Evolutionary conservation across 106 monocot species (phyloP).

Genomic region (Phalaenopsis equestris): DNA sequence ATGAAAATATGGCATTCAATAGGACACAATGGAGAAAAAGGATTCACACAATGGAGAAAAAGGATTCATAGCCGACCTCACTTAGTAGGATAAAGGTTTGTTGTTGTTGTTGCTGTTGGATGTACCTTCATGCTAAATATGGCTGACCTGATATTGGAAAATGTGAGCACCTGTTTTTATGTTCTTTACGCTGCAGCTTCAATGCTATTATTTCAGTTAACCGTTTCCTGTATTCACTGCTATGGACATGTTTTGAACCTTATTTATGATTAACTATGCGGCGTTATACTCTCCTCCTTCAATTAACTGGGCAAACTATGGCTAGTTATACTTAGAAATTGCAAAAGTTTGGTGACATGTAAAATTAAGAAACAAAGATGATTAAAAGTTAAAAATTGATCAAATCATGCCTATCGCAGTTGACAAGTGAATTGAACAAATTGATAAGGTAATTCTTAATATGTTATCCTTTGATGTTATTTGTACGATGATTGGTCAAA

Average conservation of each 20-base stretch:
- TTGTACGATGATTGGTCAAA: neutral
- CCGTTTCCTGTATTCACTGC: neutral
- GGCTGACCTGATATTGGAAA: neutral
- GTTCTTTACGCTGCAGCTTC: neutral
- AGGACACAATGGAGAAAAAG: no score
- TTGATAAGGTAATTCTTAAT: neutral
- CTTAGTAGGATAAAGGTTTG: no score
- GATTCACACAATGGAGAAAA: no score
- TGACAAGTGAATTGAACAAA: neutral
- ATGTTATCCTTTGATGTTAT: neutral
- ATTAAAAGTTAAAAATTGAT: neutral
- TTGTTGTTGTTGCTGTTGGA: no score
- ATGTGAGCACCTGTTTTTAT: neutral
- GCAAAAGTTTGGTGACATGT: neutral
- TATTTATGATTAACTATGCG: neutral
- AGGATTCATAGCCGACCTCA: no score
- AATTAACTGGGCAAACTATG: neutral
- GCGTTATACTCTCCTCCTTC: neutral
- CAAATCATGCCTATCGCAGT: neutral
- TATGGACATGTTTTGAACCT: neutral
- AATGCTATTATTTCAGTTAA: neutral
- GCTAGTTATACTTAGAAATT: neutral
- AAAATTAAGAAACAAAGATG: neutral
- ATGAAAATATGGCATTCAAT: no score
- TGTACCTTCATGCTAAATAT: neutral